Base-by-base conservation (phyloP, 2,329 filamentous ascomycete genomes). In the Penicillium sclerotiorum region DNA sequence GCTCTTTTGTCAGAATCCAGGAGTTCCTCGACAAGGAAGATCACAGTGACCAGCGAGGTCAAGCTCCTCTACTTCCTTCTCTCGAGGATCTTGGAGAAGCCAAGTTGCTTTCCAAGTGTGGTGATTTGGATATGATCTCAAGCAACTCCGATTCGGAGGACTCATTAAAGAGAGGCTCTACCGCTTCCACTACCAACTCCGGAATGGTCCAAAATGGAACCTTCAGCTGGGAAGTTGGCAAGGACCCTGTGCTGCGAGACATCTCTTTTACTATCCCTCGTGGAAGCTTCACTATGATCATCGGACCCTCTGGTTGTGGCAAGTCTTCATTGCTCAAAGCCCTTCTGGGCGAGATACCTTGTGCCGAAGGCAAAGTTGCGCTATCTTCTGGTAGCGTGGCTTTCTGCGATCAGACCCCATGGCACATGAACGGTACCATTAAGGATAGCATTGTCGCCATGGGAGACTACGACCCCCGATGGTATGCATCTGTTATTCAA, bases 241-340 rank as follows among this genome's bases (percentile, higher is more conserved):
- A 73, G 37, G 65, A 69, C 4, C 65, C 77, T 1, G 58, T 71
- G 17, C 54, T 80, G 33, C 71, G 73, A 28, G 63, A 66, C 13
- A 71, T 79, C 47, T 71, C 67, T 7, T 55, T 78, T 27, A 63
- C 57, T 7, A 64, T 79, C 25, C 66, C 73, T 20, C 69, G 69
- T 17, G 69, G 70, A 28, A 75, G 72, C 49, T 68, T 79, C 41
- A 77, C 74, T 21, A 75, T 79, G 61, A 59, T 80, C 8, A 68
- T 80, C 47, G 78, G 78, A 13, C 77, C 78, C 13, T 75, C 79
- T 20, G 79, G 77, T 5, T 79, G 74, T 50, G 79, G 79, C 4
- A 82, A 81, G 51, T 80, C 78, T 17, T 79, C 77, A 4, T 58
- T 82, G 4, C 66, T 77, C 5, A 75, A 76, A 49, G 67, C 69